Conservation (phyloP, 2,329 filamentous ascomycete species). For the Phyllosticta ampelicida region DNA sequence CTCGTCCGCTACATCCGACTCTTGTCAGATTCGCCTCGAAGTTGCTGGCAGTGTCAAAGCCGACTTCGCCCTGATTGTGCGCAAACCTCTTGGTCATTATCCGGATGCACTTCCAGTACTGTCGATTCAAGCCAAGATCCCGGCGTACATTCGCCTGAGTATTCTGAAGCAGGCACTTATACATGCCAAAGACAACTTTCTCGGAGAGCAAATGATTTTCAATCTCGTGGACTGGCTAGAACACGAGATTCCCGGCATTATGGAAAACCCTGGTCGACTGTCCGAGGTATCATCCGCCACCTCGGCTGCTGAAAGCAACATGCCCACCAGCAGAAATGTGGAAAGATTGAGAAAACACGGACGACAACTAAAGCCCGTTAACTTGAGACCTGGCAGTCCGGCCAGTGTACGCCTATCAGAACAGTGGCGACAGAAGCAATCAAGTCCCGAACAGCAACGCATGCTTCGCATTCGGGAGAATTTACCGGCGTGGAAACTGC, state of each 20-base stretch:
- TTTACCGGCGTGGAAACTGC: slow-evolving; percentile 80
- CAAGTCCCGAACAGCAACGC: slow-evolving; percentile 52
- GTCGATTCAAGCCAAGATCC: slow-evolving; percentile 56
- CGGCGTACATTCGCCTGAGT: slow-evolving; percentile 87
- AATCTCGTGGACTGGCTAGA: slow-evolving; percentile 88
- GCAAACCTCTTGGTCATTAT: slow-evolving; percentile 58
- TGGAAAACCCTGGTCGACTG: slow-evolving; percentile 73
- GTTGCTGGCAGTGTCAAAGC: slow-evolving; percentile 31
- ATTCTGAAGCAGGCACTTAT: slow-evolving; percentile 67
- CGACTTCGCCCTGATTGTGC: slow-evolving; percentile 52
- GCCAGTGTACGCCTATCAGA: slow-evolving; percentile 48
- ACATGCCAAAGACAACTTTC: slow-evolving; percentile 58
- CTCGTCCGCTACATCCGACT: slow-evolving; percentile 44
- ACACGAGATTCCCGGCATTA: slow-evolving; percentile 67
- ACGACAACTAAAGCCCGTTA: slow-evolving; percentile 48
- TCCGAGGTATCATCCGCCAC: slow-evolving; percentile 71
- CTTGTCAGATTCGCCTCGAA: slow-evolving; percentile 62
- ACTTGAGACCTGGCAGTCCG: slow-evolving; percentile 49
- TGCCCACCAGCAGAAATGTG: slow-evolving; percentile 19
- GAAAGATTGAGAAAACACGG: slow-evolving; percentile 21
- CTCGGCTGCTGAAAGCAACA: slow-evolving; percentile 44
- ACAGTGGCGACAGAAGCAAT: slow-evolving; percentile 61
- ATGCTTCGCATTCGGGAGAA: slow-evolving; percentile 64
- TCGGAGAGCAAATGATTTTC: slow-evolving; percentile 85
- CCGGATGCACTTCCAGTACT: slow-evolving; percentile 59